Evolutionary conservation across 768 basidiomycete species (phyloP).

Genomic region (Galerina sulciceps): DNA sequence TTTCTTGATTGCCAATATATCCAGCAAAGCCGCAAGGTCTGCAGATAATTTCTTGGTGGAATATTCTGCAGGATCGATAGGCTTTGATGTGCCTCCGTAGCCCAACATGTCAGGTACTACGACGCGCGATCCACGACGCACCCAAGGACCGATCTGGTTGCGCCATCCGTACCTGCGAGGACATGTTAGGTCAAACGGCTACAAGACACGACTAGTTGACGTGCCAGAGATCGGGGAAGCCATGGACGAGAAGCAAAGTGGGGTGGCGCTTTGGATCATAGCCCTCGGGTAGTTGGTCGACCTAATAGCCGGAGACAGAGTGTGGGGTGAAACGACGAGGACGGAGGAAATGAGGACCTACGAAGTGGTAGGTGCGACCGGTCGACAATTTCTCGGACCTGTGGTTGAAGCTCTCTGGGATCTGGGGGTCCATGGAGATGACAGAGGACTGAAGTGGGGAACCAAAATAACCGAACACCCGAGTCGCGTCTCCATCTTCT

Average conservation of each 20-base stretch:
- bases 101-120: conserved; percentile 66
- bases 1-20: conserved; percentile 51
- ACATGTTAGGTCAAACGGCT: neutral
- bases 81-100: conserved; percentile 71
- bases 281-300: conserved; percentile 60
- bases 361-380: conserved; percentile 69
- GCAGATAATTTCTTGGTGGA: conserved; percentile 60
- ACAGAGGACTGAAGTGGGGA: conserved; percentile 6
- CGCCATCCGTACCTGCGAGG: conserved; percentile 71
- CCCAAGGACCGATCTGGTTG: conserved; percentile 75
- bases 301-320: conserved; percentile 23
- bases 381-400: conserved; percentile 55
- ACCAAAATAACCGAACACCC: conserved; percentile 18
- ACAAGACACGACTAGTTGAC: neutral
- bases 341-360: conserved; percentile 27
- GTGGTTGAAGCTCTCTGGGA: conserved; percentile 56
- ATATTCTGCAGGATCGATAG: conserved; percentile 56
- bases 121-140: conserved; percentile 61
- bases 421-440: conserved; percentile 41
- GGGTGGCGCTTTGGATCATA: conserved; percentile 43
- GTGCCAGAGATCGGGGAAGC: conserved; percentile 73
- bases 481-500: conserved; percentile 15
- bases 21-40: conserved; percentile 71
- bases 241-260: conserved; percentile 77
- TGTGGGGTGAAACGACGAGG: neutral